Conservation (phyloP, 1,284 basidiomycete species). For the Sporisorium scitamineum region DNA sequence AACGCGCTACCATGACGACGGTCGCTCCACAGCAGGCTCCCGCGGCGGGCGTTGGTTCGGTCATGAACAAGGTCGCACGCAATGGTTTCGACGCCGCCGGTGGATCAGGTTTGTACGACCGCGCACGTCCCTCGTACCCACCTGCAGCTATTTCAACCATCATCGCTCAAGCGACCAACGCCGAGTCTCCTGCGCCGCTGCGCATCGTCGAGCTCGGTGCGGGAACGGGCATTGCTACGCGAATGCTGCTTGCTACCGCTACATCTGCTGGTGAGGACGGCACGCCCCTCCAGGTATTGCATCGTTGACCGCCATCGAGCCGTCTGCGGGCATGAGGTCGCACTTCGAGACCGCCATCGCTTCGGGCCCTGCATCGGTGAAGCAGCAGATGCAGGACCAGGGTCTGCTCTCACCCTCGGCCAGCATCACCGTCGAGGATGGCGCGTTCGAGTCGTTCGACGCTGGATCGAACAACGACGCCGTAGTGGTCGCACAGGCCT, state of each 20-base stretch:
- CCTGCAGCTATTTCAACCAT: constrained; percentile 48
- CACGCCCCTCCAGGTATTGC: constrained; percentile 37
- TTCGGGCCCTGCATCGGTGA: constrained; percentile 18
- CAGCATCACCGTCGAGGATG: constrained; percentile 49
- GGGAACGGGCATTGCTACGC: constrained; percentile 63
- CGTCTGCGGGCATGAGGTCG: constrained; percentile 59
- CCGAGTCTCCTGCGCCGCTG: constrained; percentile 27
- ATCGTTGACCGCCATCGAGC: constrained; percentile 50
- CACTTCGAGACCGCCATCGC: constrained; percentile 47
- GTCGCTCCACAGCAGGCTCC: constrained; percentile 3
- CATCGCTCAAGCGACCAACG: constrained; percentile 33
- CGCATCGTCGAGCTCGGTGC: constrained; percentile 63
- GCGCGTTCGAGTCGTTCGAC: constrained; percentile 56
- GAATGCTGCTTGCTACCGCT: constrained; percentile 52
- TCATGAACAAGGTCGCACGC: constrained; percentile 53
- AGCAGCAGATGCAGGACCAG: constrained; percentile 36
- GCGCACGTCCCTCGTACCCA: constrained; percentile 56
- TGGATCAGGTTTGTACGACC: constrained; percentile 55
- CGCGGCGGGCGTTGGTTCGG: constrained; percentile 4
- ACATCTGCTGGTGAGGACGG: constrained; percentile 36
- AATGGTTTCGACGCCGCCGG: constrained; percentile 54
- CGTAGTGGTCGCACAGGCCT: constrained; percentile 64
- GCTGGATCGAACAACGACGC: constrained; percentile 48
- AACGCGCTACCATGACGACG: constrained; percentile 17
- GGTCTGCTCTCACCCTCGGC: constrained; percentile 35